These are phyloP conservation scores for Citrus glauca DNA, from an alignment of 345 rosid genomes.

Conservation along the genomic window DNA sequence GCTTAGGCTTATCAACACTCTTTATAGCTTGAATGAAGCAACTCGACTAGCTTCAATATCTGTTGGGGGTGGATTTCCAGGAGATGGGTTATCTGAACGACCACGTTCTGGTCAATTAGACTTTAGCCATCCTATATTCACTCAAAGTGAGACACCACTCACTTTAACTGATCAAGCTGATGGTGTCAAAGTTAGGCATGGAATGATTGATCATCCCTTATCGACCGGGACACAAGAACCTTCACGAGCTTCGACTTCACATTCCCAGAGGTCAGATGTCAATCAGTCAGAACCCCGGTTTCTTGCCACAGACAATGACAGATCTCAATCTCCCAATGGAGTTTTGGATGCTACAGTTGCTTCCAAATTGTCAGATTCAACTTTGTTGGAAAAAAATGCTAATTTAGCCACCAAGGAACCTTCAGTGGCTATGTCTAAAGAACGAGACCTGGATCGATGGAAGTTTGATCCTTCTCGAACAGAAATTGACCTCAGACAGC, in stretches of 20 bases:
- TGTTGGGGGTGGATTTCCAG: constrained; percentile 51
- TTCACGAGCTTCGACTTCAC: constrained; percentile 69
- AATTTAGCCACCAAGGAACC: constrained; percentile 26
- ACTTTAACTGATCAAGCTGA: constrained; percentile 61
- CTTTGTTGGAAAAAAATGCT: constrained; percentile 35
- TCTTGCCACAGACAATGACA: constrained; percentile 48
- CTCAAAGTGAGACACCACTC: constrained; percentile 52
- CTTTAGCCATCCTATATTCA: constrained; percentile 52
- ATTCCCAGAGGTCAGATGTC: constrained; percentile 65
- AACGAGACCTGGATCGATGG: constrained; percentile 45
- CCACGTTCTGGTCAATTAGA: constrained; percentile 79
- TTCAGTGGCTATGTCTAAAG: constrained; percentile 27
- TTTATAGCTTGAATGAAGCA: constrained; percentile 95
- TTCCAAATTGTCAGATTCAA: constrained; percentile 36
- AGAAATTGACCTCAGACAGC: constrained; percentile 60
- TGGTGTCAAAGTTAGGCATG: constrained; percentile 53
- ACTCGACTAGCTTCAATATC: constrained; percentile 74
- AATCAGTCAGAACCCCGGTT: constrained; percentile 49
- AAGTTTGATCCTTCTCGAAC: constrained; percentile 36
- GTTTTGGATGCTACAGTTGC: constrained; percentile 40
- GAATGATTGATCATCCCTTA: constrained; percentile 40
- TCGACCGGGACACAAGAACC: constrained; percentile 47
- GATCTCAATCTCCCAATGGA: constrained; percentile 57
- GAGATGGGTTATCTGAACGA: constrained; percentile 59
- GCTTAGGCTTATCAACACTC: constrained; percentile 84